A percentile compares a stretch with the other conserved stretches of the same genome.
These are phyloP conservation scores for Sordaria brevicollis DNA, from an alignment of 495 filamentous ascomycete species.

Conservation along the genomic window DNA sequence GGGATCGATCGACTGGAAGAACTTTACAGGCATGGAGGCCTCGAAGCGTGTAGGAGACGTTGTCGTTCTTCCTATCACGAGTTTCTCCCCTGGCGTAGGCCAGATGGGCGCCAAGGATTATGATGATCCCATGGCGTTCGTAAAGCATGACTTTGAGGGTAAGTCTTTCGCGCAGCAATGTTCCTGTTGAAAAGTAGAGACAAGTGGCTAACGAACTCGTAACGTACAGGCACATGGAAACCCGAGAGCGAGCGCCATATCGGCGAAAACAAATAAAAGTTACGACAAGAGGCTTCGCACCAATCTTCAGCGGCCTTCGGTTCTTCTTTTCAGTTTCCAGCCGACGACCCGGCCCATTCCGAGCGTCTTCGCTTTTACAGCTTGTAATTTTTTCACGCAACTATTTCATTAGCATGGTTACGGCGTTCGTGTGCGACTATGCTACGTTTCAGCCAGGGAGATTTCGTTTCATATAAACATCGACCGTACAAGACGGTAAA, in stretches of 20 bases:
- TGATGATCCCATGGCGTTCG: constrained; percentile 95
- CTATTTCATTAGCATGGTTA: background rate
- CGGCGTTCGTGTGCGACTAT: background rate
- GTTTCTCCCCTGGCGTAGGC: constrained; percentile 88
- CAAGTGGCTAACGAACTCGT: constrained; percentile 8
- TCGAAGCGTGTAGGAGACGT: constrained; percentile 87
- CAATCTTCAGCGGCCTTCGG: background rate
- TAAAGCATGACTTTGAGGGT: constrained; percentile 97
- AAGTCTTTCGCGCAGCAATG: background rate
- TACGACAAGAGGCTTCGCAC: background rate
- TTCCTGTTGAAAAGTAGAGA: background rate
- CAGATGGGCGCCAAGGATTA: constrained; percentile 88
- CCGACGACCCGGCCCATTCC: background rate
- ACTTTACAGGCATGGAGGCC: constrained; percentile 78
- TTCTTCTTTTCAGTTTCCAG: background rate
- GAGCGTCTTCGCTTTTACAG: background rate
- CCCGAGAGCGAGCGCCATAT: constrained; percentile 57
- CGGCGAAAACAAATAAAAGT: constrained; percentile 25
- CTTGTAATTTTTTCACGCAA: background rate
- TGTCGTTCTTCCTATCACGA: constrained; percentile 89
- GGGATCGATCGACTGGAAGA: constrained; percentile 69
- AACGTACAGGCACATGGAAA: constrained; percentile 62
- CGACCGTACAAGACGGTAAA: background rate
- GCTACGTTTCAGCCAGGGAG: background rate
- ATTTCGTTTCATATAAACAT: background rate